phyloP scores from a whole-genome alignment of 2,329 filamentous ascomycete species.

The Ophiostoma angusticollis region DNA sequence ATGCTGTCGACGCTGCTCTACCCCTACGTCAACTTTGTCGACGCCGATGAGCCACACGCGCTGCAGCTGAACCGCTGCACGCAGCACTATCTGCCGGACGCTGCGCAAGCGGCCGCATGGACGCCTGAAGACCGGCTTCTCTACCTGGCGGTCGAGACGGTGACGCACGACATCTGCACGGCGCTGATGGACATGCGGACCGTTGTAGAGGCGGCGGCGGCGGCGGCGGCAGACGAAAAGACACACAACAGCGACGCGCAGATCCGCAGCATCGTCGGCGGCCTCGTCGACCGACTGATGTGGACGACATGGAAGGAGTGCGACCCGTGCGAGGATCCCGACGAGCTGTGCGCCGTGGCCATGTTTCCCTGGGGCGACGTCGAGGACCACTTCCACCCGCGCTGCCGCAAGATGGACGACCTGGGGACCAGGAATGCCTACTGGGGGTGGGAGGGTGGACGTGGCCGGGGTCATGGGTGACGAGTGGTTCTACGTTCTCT shows the following conservation, averaged over 20 bases:
- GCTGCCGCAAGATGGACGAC: conserved; percentile 2
- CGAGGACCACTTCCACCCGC: conserved; percentile 15
- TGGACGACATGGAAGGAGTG: conserved; percentile 27
- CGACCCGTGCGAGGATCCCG: conserved; percentile 16
- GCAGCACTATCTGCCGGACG: conserved; percentile 28
- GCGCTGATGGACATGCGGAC: conserved; percentile 19
- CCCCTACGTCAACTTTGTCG: conserved; percentile 30
- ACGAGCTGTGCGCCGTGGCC: conserved; percentile 25
- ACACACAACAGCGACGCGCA: conserved; percentile 3
- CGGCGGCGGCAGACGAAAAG: conserved; percentile 9
- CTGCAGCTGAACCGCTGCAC: conserved; percentile 29
- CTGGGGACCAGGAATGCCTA: neutral
- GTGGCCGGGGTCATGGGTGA: too few relatives aligned
- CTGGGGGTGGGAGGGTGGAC: conserved; percentile 1
- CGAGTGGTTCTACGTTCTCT: too few relatives aligned
- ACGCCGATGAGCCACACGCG: conserved; percentile 12
- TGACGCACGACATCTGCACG: conserved; percentile 28
- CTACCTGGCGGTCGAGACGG: conserved; percentile 27
- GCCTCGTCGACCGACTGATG: conserved; percentile 18
- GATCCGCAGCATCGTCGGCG: conserved; percentile 3
- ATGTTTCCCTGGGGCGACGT: conserved; percentile 26
- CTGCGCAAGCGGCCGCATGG: conserved; percentile 15
- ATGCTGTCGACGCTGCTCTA: conserved; percentile 18
- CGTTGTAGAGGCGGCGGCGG: conserved; percentile 10
- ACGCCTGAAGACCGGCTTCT: conserved; percentile 33